Conservation (phyloP, 73 alveolate species). For the Paramecium biaurelia region DNA sequence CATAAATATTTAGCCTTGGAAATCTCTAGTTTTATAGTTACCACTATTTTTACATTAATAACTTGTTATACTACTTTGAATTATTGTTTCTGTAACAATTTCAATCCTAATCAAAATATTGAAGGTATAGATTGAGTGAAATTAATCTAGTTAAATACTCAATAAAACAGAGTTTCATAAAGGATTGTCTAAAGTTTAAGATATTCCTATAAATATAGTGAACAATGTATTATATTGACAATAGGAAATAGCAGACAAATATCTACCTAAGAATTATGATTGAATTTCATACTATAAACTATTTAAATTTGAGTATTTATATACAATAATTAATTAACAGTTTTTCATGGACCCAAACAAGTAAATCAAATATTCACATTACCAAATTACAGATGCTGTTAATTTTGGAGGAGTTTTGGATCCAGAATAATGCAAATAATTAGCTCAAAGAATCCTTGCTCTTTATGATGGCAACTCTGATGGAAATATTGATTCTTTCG, state of each 20-base stretch:
- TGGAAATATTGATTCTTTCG: constrained; percentile 52
- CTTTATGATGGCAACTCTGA: constrained; percentile 46
- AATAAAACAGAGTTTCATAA: constrained; percentile 60
- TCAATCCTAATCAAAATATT: constrained; percentile 20
- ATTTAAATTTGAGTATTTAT: not conserved
- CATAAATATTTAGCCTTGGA: constrained; percentile 65
- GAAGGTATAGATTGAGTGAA: constrained; percentile 1
- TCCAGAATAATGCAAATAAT: constrained; percentile 19
- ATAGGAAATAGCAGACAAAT: constrained; percentile 3
- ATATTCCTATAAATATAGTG: constrained; percentile 66
- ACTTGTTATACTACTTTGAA: constrained; percentile 58
- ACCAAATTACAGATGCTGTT: constrained; percentile 42
- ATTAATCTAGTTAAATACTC: not conserved
- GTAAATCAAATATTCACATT: constrained; percentile 45
- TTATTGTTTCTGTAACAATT: constrained; percentile 51
- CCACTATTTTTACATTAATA: constrained; percentile 46
- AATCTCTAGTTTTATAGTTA: constrained; percentile 39
- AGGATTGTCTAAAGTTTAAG: constrained; percentile 66
- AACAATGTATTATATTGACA: constrained; percentile 63
- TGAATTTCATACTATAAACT: not conserved
- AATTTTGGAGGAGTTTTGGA: constrained; percentile 41
- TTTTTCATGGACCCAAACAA: constrained; percentile 44
- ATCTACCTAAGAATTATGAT: constrained; percentile 13
- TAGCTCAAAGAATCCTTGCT: constrained; percentile 1
- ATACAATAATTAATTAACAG: not conserved